A percentile compares a stretch with the other conserved stretches of the same genome.
Conservation (phyloP, 2,329 filamentous ascomycete species). For the Cercospora zeae-maydis region DNA sequence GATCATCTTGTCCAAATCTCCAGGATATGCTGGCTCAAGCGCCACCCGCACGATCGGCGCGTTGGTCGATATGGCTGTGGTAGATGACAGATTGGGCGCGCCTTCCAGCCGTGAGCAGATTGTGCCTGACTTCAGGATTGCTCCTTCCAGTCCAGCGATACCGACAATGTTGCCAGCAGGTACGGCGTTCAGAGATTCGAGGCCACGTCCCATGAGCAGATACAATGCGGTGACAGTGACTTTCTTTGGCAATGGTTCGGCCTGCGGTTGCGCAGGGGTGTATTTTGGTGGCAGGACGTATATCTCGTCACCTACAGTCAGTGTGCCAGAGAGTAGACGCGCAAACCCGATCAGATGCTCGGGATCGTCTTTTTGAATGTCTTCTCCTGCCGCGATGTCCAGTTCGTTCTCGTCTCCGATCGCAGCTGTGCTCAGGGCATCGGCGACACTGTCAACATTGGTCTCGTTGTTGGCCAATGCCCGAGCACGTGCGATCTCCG, state of each 20-base stretch:
- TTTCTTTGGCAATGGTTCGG: constrained; percentile 70
- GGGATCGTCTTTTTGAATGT: constrained; percentile 60
- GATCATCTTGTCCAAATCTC: constrained; percentile 93
- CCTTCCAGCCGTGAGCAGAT: constrained; percentile 84
- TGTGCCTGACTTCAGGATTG: constrained; percentile 93
- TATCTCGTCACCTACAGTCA: constrained; percentile 83
- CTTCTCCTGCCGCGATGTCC: constrained; percentile 49
- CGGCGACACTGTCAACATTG: constrained; percentile 55
- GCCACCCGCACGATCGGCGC: constrained; percentile 89
- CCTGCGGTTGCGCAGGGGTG: constrained; percentile 72
- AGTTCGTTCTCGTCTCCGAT: constrained; percentile 51
- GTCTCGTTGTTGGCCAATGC: constrained; percentile 51
- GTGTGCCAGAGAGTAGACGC: constrained; percentile 82
- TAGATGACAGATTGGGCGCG: constrained; percentile 83
- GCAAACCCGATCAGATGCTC: constrained; percentile 95
- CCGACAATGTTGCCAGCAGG: constrained; percentile 95
- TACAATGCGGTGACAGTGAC: constrained; percentile 85
- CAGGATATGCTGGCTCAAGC: constrained; percentile 86
- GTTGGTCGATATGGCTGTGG: constrained; percentile 68
- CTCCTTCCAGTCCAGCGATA: constrained; percentile 84
- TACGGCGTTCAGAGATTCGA: constrained; percentile 78
- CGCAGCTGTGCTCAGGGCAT: constrained; percentile 59
- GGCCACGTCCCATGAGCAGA: constrained; percentile 87
- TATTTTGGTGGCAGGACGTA: constrained; percentile 94
- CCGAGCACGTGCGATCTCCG: constrained; percentile 78